These are phyloP conservation scores for Vitis hybrid DNA, from an alignment of 177 flowering plant genomes.

Conservation along the genomic window DNA sequence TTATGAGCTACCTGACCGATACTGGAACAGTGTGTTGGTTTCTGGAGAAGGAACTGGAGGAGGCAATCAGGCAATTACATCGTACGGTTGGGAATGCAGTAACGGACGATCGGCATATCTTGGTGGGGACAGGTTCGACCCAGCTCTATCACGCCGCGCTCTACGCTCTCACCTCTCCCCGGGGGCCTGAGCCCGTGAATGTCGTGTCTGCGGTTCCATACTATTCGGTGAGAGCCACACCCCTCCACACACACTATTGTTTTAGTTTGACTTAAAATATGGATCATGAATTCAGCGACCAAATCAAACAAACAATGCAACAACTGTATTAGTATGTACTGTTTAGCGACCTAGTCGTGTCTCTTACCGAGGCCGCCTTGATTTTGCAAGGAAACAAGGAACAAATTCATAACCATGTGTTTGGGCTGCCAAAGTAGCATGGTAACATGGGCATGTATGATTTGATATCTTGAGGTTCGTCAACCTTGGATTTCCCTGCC, in stretches of 20 bases:
- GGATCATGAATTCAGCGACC: too few relatives aligned
- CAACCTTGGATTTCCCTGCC: too few relatives aligned
- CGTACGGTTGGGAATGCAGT: constrained; percentile 55
- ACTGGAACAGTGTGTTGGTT: constrained; percentile 55
- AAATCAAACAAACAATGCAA: too few relatives aligned
- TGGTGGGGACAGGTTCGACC: constrained; percentile 66
- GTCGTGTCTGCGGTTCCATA: constrained; percentile 65
- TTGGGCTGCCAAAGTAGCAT: neutral
- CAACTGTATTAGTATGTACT: too few relatives aligned
- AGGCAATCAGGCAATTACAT: constrained; percentile 44
- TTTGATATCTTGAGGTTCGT: neutral
- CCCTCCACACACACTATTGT: too few relatives aligned
- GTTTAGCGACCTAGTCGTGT: too few relatives aligned
- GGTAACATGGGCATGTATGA: constrained; percentile 18
- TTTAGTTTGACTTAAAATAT: too few relatives aligned
- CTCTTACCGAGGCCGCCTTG: too few relatives aligned
- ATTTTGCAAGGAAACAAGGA: neutral
- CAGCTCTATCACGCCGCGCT: constrained; percentile 58
- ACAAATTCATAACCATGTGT: neutral
- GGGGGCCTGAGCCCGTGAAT: constrained; percentile 28
- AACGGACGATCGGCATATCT: constrained; percentile 32
- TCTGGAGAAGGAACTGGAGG: constrained; percentile 38
- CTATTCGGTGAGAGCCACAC: constrained; percentile 49
- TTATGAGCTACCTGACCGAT: constrained; percentile 63
- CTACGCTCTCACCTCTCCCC: constrained; percentile 39